Base-by-base conservation (phyloP, 148 eudicot genomes). In the Vaccinium darrowii region DNA sequence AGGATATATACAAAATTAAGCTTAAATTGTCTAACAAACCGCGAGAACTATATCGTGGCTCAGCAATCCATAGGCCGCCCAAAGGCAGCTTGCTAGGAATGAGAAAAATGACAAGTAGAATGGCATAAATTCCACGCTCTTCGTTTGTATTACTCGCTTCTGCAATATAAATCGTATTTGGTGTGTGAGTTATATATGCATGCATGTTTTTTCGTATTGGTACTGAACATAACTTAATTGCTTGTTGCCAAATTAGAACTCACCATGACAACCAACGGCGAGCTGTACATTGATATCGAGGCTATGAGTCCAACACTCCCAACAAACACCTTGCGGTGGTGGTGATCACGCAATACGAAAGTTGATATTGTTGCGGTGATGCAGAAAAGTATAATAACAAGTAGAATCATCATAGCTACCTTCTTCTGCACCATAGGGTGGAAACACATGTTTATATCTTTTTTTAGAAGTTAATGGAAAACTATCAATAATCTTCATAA, bases 91-190 rank as follows among this genome's bases (percentile, higher is more conserved):
- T 51, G 95, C 87, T 13, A 93, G 91, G 79, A 94, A 93, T 33
- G 95, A 91, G 92, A 92, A 94, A 63, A 94, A 80, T 23, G 98
- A 93, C 79, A 94, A 84, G 86, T 89, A 81, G 86, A 94, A 94
- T 12, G 98, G 96, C 94, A 93, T 94, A 84, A 76, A 93, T 81
- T 92, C 92, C 84, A 93, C 94, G 63, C 96, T 94, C 84, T 90
- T 93, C 0, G 94, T 92, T 78, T 86, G 43, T 81, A 94, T 88
- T 62, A 94, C 98, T 86, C 92, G 91, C 77, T 90, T 94, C 96
- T 92, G 94, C 84, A 83, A 78, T 82, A 81, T 13, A 39, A 75
- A 76, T 82, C 60, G 84, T 79, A 21, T 13, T 15, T n/a, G 12
- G 13, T 65, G 47, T 33, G 50, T 52, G 30, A 23, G 39, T 36